phyloP scores from a whole-genome alignment of 23 red algal genomes.

The Gracilaria gracilis region DNA sequence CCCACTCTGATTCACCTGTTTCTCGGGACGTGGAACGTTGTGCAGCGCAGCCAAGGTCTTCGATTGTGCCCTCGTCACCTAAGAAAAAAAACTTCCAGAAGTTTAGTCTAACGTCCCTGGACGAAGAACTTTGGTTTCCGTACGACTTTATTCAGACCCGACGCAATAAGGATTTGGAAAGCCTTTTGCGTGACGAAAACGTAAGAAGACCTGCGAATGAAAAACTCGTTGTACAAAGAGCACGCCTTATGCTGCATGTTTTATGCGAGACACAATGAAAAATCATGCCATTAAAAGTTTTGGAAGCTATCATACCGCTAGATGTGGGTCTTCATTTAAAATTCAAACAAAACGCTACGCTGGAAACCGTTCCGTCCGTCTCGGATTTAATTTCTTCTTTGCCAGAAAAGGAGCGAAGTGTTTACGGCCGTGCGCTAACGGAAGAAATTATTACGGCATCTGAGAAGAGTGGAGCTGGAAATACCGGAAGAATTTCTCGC shows the following conservation, averaged over 20 bases:
- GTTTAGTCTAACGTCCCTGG: background rate
- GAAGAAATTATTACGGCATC: too few relatives aligned
- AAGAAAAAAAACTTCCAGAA: background rate
- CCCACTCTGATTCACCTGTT: too few relatives aligned
- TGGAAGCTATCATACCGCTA: background rate
- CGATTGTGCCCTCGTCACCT: background rate
- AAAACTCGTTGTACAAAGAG: background rate
- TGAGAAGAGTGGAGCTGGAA: too few relatives aligned
- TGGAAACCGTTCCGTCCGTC: background rate
- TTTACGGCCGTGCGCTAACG: too few relatives aligned
- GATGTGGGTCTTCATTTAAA: background rate
- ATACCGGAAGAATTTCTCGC: too few relatives aligned
- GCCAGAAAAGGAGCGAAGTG: too few relatives aligned
- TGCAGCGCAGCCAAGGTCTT: too few relatives aligned
- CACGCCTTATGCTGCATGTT: background rate
- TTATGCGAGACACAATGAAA: background rate
- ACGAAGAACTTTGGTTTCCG: background rate
- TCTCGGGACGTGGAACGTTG: too few relatives aligned
- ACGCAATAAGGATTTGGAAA: background rate
- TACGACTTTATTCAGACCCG: background rate
- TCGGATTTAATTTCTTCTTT: background rate
- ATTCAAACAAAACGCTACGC: background rate
- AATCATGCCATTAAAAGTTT: background rate
- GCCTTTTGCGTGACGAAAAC: background rate
- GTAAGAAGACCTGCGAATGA: background rate